Base-by-base conservation (phyloP, 2,329 filamentous ascomycete genomes). In the Alternaria infectoria region DNA sequence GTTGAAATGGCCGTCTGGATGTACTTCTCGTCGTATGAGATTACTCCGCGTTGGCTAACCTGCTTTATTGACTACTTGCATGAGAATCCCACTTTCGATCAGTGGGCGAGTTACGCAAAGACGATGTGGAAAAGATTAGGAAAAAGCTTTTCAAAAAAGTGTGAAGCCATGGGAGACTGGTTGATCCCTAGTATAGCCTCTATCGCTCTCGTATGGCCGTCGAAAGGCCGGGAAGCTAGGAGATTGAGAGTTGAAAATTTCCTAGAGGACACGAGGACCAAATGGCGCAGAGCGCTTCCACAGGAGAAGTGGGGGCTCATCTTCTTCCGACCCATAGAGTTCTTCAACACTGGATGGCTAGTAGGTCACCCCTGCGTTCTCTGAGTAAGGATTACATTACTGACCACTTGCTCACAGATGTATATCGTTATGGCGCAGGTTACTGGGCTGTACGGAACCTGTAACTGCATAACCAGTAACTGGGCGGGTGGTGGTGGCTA, bases 401-500 rank as follows among this genome's bases (percentile, higher is more conserved):
- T 32, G 15, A 32, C 25, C 15, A 13, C 13, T 15, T 23, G 8
- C 10, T 11, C 11, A 15, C 8, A 68, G 66, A 45, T 69, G 8
- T 71, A 69, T 12, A 71, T 72, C 15, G 70, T 72, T 0, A 36
- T 80, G 21, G 79, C 80, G 4, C 81, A 84, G 58, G 82, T 81
- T 0, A 78, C 80, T 13, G 82, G 83, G 9, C 70, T 70, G 21
- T 81, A 81, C 64, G 79, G 80, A 57, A 83, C 75, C 3, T 84
- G 82, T 68, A 61, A 76, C 15, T 84, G 83, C 67, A 75, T 80
- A 49, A 77, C 79, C 3, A 80, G 77, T 19, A 72, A 61, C 6
- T 83, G 81, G 79, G 77, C 68, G 1, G 65, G 69, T 2, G 70
- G 61, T 5, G 79, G 80, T n/a, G 82, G 83, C 12, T 84, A 84